phyloP scores from a whole-genome alignment of 495 filamentous ascomycete genomes.

The Trichocladium antarcticum region DNA sequence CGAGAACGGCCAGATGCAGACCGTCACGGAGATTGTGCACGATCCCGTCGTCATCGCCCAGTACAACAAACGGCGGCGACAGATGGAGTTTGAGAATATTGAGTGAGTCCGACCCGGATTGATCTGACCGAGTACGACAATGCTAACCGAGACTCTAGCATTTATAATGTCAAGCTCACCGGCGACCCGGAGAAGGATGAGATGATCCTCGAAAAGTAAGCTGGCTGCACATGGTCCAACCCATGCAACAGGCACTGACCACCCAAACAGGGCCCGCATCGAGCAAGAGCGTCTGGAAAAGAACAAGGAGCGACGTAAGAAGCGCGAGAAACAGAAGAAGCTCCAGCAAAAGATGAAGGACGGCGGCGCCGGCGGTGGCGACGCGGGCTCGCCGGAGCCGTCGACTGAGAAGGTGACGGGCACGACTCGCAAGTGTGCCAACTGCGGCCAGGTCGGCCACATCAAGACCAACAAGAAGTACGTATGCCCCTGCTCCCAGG shows the following conservation, averaged over 20 bases:
- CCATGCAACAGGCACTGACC: background rate
- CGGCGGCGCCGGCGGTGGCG: slow-evolving; percentile 27
- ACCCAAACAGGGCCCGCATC: slow-evolving; percentile 46
- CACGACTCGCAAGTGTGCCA: slow-evolving; percentile 91
- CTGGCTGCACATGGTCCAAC: background rate
- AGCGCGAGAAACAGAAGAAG: slow-evolving; percentile 82
- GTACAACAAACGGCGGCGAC: slow-evolving; percentile 43
- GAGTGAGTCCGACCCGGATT: slow-evolving; percentile 41
- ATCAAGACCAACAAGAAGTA: slow-evolving; percentile 99
- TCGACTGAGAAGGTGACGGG: slow-evolving; percentile 41
- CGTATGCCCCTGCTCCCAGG: slow-evolving; percentile 15
- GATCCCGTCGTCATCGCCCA: slow-evolving; percentile 65
- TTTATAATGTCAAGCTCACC: slow-evolving; percentile 49
- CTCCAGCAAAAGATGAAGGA: slow-evolving; percentile 33
- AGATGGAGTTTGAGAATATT: slow-evolving; percentile 52
- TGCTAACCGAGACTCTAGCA: slow-evolving; percentile 18
- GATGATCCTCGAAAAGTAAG: slow-evolving; percentile 26
- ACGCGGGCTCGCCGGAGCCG: slow-evolving; percentile 39
- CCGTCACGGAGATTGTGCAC: slow-evolving; percentile 50
- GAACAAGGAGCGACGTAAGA: slow-evolving; percentile 83
- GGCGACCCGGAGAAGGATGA: slow-evolving; percentile 55
- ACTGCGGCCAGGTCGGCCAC: slow-evolving; percentile 89
- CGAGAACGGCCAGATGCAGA: slow-evolving; percentile 50
- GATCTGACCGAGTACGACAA: background rate
- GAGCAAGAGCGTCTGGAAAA: slow-evolving; percentile 74